phyloP scores from a whole-genome alignment of 2,329 filamentous ascomycete species.

The Penicillium hordei region DNA sequence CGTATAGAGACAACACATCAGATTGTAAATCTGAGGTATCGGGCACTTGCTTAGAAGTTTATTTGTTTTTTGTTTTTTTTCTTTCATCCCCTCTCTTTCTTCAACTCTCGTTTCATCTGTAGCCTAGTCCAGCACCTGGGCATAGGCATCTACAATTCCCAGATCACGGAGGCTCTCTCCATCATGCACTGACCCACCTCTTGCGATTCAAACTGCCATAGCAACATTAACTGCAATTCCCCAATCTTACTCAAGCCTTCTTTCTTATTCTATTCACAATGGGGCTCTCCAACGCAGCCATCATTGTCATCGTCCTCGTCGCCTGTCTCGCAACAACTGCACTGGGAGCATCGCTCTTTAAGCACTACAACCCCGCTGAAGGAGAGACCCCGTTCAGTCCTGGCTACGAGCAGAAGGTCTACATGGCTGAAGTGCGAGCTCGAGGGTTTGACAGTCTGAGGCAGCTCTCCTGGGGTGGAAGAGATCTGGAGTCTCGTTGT shows the following conservation, averaged over 20 bases:
- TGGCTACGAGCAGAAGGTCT: constrained; percentile 31
- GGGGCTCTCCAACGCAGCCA: constrained; percentile 25
- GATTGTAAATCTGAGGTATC: constrained; percentile 2
- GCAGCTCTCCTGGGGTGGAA: constrained; percentile 21
- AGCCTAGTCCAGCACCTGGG: neutral
- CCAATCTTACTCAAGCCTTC: neutral
- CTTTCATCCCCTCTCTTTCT: neutral
- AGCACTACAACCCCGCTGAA: constrained; percentile 29
- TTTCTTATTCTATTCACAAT: constrained; percentile 9
- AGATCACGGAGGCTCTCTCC: neutral
- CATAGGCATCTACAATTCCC: neutral
- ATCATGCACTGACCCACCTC: constrained; percentile 6
- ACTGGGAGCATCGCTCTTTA: constrained; percentile 32
- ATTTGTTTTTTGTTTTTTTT: neutral
- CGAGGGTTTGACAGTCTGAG: constrained; percentile 27
- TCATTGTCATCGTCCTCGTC: constrained; percentile 37
- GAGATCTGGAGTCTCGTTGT: constrained; percentile 28
- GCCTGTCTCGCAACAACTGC: constrained; percentile 32
- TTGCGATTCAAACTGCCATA: neutral
- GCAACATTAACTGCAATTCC: neutral
- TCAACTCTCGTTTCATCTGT: neutral
- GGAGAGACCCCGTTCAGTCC: constrained; percentile 18
- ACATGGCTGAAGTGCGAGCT: constrained; percentile 35
- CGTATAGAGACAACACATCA: neutral
- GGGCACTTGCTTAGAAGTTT: neutral